Evolutionary conservation across 208 protist species (phyloP), one percentile per base, ranked within the genome.

Genomic region (Leptomonas pyrrhocoris): DNA sequence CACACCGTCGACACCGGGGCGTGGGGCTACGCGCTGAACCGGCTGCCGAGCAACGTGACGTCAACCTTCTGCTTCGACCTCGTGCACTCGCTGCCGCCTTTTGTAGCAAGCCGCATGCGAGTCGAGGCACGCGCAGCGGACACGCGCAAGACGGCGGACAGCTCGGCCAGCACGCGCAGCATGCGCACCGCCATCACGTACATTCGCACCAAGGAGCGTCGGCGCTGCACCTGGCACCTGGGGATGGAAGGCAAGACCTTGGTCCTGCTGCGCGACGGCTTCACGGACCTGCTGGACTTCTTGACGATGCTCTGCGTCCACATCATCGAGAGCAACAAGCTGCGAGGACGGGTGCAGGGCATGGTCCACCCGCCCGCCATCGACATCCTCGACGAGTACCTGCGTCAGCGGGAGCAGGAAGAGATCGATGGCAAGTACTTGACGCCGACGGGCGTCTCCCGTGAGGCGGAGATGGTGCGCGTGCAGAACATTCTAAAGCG

Each of bases 301-400:
- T 53, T 96, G 21, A 90, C 88, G 12, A 94, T 92, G 84, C 75
- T 96, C 27, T 96, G 89, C 65, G 81, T 96, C 11, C 92, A 96
- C 79, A 90, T 94, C 40, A 93, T 96, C 62, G 92, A 96, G 72
- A 93, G 86, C 77, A 88, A 90, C 77, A 96, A 96, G 73, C 85
- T 96, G 21, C 88, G 91, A 36, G 80, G 86, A 4, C 86, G 88
- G 30, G 68, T 96, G 61, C 89, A 92, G 61, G 86, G 86, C 34
- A 92, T 94, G 86, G 86, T 88, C 53, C 87, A 94, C 67, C 90
- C 88, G 25, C 86, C 86, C 11, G 88, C 86, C 15, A 92, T 96
- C 57, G 88, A 94, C 61, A 68, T 96, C 12, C 79, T 96, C 18
- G 84, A 93, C 61, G 84, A 85, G 18, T 90, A 90, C 63, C 74